Conservation (phyloP, 2,329 filamentous ascomycete genomes). For the Stachybotrys chlorohalonatus region DNA sequence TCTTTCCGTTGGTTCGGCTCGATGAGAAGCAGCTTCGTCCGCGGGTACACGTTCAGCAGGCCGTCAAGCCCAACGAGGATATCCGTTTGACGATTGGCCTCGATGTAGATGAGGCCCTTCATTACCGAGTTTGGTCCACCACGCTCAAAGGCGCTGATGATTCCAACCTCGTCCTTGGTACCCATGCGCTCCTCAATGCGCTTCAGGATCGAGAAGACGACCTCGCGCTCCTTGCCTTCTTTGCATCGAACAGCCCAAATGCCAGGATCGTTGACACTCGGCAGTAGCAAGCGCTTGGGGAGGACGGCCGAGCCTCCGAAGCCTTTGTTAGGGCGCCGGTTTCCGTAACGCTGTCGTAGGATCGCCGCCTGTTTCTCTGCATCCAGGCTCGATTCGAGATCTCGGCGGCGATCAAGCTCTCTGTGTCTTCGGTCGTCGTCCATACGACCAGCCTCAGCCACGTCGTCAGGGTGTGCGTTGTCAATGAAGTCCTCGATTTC, state of each 20-base stretch:
- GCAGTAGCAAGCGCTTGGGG: slow-evolving; percentile 77
- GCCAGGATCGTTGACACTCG: slow-evolving; percentile 88
- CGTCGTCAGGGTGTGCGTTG: slow-evolving; percentile 83
- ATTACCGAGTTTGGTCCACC: slow-evolving; percentile 69
- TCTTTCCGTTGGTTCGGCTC: slow-evolving; percentile 98
- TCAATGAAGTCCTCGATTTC: slow-evolving; percentile 78
- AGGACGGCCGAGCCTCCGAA: slow-evolving; percentile 65
- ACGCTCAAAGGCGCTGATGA: slow-evolving; percentile 88
- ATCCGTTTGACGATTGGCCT: slow-evolving; percentile 80
- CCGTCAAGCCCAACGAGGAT: slow-evolving; percentile 75
- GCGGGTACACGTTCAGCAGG: slow-evolving; percentile 82
- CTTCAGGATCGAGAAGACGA: slow-evolving; percentile 81
- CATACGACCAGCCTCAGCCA: slow-evolving; percentile 69
- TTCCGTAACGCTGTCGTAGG: slow-evolving; percentile 80
- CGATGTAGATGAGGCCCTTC: slow-evolving; percentile 92
- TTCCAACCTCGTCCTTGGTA: slow-evolving; percentile 71
- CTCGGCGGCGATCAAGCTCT: slow-evolving; percentile 85
- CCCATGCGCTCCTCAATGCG: slow-evolving; percentile 72
- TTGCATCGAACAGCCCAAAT: slow-evolving; percentile 94
- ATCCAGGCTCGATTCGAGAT: slow-evolving; percentile 80
- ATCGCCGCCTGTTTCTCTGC: slow-evolving; percentile 88
- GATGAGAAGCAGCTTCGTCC: slow-evolving; percentile 77
- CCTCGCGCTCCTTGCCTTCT: slow-evolving; percentile 90
- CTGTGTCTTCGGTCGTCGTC: slow-evolving; percentile 88
- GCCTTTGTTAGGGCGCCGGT: slow-evolving; percentile 57